Evolutionary conservation across 1,139 yeast species (phyloP).

Genomic region (Kurtzmaniella quercitrusa): DNA sequence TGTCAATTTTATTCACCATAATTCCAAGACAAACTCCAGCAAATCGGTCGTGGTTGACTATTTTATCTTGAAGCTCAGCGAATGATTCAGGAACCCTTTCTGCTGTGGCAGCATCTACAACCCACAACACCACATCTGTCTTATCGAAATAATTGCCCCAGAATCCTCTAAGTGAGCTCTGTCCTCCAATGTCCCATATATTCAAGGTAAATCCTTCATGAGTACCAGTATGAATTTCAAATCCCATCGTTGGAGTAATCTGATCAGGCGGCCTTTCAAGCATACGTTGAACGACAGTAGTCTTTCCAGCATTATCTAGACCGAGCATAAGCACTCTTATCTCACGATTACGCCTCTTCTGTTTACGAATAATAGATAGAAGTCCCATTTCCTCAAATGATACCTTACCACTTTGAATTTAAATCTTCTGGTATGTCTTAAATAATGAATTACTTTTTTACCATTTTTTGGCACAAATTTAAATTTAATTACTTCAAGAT

Average conservation of each 20-base stretch:
- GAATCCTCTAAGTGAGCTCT: constrained; percentile 68
- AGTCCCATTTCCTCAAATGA: constrained; percentile 64
- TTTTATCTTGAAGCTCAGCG: constrained; percentile 54
- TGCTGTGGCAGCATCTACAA: constrained; percentile 66
- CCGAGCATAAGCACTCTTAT: constrained; percentile 74
- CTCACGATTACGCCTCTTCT: constrained; percentile 75
- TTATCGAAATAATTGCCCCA: constrained; percentile 91
- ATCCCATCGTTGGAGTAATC: constrained; percentile 53
- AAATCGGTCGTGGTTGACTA: constrained; percentile 64
- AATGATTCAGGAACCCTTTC: constrained; percentile 65
- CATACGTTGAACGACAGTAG: constrained; percentile 69
- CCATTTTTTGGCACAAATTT: no score
- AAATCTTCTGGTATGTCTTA: background rate
- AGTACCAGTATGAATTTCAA: constrained; percentile 42
- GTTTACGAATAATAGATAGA: constrained; percentile 74
- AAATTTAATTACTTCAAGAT: background rate
- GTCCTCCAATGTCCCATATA: constrained; percentile 91
- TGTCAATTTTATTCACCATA: constrained; percentile 56
- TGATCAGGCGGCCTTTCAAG: constrained; percentile 42
- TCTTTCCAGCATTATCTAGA: constrained; percentile 86
- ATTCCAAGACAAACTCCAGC: constrained; percentile 61
- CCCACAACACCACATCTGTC: constrained; percentile 87
- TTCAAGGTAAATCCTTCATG: constrained; percentile 33
- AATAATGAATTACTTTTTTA: background rate
- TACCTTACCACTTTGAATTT: background rate